Evolutionary conservation across 2,329 filamentous ascomycete genomes (phyloP).

Genomic region (Penicillium sp.): DNA sequence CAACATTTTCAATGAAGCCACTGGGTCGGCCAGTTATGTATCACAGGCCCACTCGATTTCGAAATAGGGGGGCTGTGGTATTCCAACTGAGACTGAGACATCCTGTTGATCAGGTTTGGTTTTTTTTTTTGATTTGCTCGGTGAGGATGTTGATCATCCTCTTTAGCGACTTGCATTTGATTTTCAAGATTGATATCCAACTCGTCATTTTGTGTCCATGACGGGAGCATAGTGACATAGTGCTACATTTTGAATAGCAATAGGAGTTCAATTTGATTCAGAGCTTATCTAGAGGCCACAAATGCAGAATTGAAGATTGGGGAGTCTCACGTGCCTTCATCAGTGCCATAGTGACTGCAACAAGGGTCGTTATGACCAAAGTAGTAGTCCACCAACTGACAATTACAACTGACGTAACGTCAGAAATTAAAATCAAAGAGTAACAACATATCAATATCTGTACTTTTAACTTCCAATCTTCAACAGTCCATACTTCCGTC

Average conservation of each 20-base stretch:
- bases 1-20: conserved; percentile 31
- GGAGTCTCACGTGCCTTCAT: no score
- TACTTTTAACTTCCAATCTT: neutral
- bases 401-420: no score
- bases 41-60: conserved; percentile 24
- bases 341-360: no score
- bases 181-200: neutral
- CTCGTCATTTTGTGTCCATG: neutral
- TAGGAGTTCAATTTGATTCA: neutral
- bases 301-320: neutral
- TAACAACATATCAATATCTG: neutral
- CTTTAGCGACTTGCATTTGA: neutral
- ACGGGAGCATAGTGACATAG: neutral
- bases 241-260: neutral
- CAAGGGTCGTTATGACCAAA: no score
- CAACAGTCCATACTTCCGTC: neutral
- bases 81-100: neutral
- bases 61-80: neutral
- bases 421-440: no score
- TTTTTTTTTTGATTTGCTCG: neutral
- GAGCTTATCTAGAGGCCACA: neutral
- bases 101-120: neutral
- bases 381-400: no score
- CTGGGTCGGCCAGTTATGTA: conserved; percentile 29
- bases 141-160: neutral